These are phyloP conservation scores for Aspergillus olivimuriae DNA, from an alignment of 495 filamentous ascomycete genomes.

Conservation along the genomic window DNA sequence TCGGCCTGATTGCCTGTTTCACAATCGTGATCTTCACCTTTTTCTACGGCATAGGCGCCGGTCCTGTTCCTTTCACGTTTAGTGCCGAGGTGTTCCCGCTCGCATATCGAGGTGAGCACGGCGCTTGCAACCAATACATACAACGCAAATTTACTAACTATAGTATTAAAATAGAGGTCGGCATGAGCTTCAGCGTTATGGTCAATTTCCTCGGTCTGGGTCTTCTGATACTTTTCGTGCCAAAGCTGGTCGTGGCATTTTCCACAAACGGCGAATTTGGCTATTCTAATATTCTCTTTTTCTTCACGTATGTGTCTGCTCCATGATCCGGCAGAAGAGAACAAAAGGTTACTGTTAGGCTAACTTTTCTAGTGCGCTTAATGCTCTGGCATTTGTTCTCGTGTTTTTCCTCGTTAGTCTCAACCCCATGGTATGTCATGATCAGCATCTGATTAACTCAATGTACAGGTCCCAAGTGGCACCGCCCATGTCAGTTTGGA, in stretches of 20 bases:
- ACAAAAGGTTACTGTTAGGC: too few species aligned
- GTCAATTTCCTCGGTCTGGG: slow-evolving; percentile 46
- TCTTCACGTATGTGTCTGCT: slow-evolving; percentile 10
- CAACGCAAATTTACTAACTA: too few species aligned
- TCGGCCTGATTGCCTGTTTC: slow-evolving; percentile 10
- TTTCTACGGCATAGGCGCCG: slow-evolving; percentile 18
- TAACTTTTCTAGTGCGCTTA: slow-evolving; percentile 36
- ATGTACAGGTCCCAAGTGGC: slow-evolving; percentile 9
- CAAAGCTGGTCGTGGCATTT: slow-evolving; percentile 9
- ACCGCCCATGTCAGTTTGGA: slow-evolving; percentile 23
- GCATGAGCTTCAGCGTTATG: slow-evolving; percentile 66
- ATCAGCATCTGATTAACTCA: background rate
- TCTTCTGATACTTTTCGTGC: slow-evolving; percentile 19
- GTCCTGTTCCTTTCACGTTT: slow-evolving; percentile 19
- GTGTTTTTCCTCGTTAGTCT: slow-evolving; percentile 54
- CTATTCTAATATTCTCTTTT: slow-evolving; percentile 14
- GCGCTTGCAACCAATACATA: too few species aligned
- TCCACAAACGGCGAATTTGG: slow-evolving; percentile 4
- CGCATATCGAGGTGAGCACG: slow-evolving; percentile 53
- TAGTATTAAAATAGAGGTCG: too few species aligned
- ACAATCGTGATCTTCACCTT: slow-evolving; percentile 13
- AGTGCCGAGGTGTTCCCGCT: slow-evolving; percentile 66
- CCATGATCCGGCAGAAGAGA: background rate
- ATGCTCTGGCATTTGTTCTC: slow-evolving; percentile 52
- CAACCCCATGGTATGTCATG: slow-evolving; percentile 11